These are phyloP conservation scores for Sporothrix luriei DNA, from an alignment of 2,329 filamentous ascomycete species.

Conservation along the genomic window DNA sequence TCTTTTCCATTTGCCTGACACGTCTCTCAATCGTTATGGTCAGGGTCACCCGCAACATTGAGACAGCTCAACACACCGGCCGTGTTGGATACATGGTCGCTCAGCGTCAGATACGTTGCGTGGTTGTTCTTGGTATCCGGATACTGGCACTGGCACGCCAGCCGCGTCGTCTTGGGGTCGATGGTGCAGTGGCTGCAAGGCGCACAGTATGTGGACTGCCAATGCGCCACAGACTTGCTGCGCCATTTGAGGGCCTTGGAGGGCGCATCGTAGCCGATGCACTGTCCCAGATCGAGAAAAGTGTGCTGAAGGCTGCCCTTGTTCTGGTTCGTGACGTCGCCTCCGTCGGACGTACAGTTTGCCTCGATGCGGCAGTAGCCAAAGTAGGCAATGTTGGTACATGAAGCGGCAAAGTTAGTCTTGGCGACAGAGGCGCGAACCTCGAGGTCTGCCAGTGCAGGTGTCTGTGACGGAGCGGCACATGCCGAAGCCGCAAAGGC, in stretches of 20 bases:
- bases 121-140: constrained; percentile 18
- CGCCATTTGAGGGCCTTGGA: constrained; percentile 28
- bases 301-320: constrained; percentile 28
- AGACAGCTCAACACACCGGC: constrained; percentile 31
- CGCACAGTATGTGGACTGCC: constrained; percentile 30
- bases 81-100: constrained; percentile 32
- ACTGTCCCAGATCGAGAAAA: constrained; percentile 33
- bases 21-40: constrained; percentile 7
- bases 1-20: neutral
- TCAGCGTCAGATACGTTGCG: constrained; percentile 19
- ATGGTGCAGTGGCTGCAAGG: constrained; percentile 34
- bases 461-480: neutral
- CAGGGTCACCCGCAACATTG: constrained; percentile 12
- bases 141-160: constrained; percentile 33
- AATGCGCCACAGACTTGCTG: constrained; percentile 24
- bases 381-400: constrained; percentile 32
- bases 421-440: neutral
- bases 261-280: constrained; percentile 28
- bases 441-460: neutral
- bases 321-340: neutral
- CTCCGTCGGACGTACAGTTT: constrained; percentile 31
- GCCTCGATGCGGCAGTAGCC: constrained; percentile 35
- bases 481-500: neutral
- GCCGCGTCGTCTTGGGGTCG: constrained; percentile 27
- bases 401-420: constrained; percentile 28